Percentiles rank a stretch among this genome's conserved stretches.
Evolutionary conservation across 1,284 basidiomycete genomes (phyloP).

Genomic region (Trametes polyzona): DNA sequence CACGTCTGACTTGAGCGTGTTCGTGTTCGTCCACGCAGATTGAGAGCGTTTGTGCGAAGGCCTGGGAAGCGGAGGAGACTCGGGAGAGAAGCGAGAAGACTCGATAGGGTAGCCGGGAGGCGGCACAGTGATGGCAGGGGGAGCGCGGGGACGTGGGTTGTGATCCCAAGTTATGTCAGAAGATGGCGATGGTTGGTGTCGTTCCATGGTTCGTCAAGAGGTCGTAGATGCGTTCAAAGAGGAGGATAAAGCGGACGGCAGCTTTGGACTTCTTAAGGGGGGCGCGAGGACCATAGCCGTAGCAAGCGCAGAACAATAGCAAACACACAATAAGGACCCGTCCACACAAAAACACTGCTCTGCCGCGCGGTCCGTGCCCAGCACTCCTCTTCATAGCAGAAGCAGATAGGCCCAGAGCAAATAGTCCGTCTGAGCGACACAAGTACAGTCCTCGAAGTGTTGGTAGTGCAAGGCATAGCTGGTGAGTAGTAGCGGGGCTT

Average conservation of each 20-base stretch:
- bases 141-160: constrained; percentile 28
- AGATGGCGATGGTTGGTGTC: constrained; percentile 9
- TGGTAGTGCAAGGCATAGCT: no score
- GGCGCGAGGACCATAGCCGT: constrained; percentile 10
- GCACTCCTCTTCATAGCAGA: background rate
- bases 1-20: constrained; percentile 23
- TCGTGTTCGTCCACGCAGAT: constrained; percentile 30
- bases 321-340: constrained; percentile 14
- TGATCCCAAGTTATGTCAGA: constrained; percentile 23
- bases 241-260: background rate
- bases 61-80: constrained; percentile 11
- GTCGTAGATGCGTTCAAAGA: constrained; percentile 6
- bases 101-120: constrained; percentile 26
- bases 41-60: constrained; percentile 21
- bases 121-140: constrained; percentile 30
- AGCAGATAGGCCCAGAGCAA: background rate
- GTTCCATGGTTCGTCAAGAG: constrained; percentile 10
- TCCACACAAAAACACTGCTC: constrained; percentile 1
- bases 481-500: no score
- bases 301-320: constrained; percentile 24
- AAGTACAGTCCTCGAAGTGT: no score
- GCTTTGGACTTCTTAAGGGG: constrained; percentile 16
- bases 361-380: background rate
- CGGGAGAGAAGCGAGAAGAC: constrained; percentile 30
- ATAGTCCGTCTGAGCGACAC: background rate